phyloP scores from a whole-genome alignment of 2,329 filamentous ascomycete species.

The Epichloe typhina region DNA sequence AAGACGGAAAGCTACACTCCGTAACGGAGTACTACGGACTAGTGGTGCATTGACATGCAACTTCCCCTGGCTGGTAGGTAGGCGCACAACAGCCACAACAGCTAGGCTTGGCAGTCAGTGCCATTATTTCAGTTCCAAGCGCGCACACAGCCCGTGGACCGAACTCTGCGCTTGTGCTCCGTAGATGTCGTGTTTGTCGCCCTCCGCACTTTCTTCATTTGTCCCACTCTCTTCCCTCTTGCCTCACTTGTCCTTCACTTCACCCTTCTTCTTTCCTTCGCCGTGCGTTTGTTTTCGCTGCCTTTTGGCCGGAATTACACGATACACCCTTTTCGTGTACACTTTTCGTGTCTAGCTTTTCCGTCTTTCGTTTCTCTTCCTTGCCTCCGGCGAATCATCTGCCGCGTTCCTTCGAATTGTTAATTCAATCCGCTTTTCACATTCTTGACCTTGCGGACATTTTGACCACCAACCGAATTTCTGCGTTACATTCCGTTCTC shows the following conservation, averaged over 20 bases:
- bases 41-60: too few relatives aligned
- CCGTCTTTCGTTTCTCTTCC: background rate
- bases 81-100: too few relatives aligned
- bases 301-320: background rate
- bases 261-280: background rate
- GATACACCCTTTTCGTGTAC: background rate
- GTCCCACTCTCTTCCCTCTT: background rate
- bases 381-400: background rate
- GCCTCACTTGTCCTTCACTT: background rate
- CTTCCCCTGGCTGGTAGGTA: background rate
- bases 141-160: too few relatives aligned
- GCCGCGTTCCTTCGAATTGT: background rate
- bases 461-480: background rate
- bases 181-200: background rate
- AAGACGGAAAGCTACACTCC: background rate
- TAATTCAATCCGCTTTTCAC: constrained; percentile 1
- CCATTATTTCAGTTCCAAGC: too few relatives aligned
- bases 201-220: background rate
- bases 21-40: background rate
- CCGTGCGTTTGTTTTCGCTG: background rate
- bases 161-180: background rate
- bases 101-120: too few relatives aligned
- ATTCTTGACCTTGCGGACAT: constrained; percentile 3
- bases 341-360: background rate
- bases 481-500: constrained; percentile 4